Percentiles rank a stretch among this genome's conserved stretches.
These are phyloP conservation scores for Coniochaeta hoffmannii DNA, from an alignment of 2,329 filamentous ascomycete genomes.

Conservation along the genomic window DNA sequence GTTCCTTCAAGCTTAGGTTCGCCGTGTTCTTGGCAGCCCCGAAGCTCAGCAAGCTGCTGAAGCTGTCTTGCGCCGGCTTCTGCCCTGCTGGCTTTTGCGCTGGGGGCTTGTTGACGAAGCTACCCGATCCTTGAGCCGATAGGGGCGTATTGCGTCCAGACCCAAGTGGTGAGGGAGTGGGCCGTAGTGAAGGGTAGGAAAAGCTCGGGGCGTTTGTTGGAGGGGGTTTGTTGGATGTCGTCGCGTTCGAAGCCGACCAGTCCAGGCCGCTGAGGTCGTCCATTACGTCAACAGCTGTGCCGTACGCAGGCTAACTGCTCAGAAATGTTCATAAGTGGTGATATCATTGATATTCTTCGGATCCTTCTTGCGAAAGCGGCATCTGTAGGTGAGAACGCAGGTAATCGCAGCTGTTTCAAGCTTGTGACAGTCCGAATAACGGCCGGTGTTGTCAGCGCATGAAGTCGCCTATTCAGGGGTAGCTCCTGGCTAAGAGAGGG, in stretches of 20 bases:
- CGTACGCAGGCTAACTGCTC: background rate
- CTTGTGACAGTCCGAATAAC: background rate
- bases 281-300: slow-evolving; percentile 30
- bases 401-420: background rate
- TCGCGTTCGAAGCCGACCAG: slow-evolving; percentile 40
- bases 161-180: slow-evolving; percentile 46
- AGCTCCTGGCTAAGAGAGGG: background rate
- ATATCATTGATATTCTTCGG: background rate
- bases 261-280: slow-evolving; percentile 55
- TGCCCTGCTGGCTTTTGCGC: slow-evolving; percentile 37
- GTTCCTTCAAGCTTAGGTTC: slow-evolving; percentile 71
- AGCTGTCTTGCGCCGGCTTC: slow-evolving; percentile 61
- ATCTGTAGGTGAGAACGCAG: background rate
- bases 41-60: slow-evolving; percentile 67
- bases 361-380: background rate
- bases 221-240: slow-evolving; percentile 31
- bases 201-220: slow-evolving; percentile 32
- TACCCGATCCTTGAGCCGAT: slow-evolving; percentile 39
- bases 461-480: background rate
- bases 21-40: slow-evolving; percentile 52
- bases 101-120: slow-evolving; percentile 31
- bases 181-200: slow-evolving; percentile 43
- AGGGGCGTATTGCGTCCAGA: slow-evolving; percentile 52
- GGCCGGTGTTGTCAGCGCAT: background rate
- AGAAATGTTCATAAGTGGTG: background rate